Evolutionary conservation across 1,284 basidiomycete genomes (phyloP).

Genomic region (Apiotrichum laibachii): DNA sequence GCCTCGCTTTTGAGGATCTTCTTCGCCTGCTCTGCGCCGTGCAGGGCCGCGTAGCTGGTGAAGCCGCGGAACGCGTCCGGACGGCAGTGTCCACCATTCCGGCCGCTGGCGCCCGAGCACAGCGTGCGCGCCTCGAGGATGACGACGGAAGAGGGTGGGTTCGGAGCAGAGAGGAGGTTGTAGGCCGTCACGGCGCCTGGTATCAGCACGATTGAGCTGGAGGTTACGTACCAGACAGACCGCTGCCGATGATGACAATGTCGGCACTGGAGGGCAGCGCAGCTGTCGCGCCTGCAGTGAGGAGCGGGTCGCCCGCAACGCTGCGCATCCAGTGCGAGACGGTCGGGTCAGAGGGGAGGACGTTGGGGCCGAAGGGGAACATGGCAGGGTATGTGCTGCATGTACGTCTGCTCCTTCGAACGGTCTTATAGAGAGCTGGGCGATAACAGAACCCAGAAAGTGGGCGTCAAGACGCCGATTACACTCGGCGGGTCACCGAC

Average conservation of each 20-base stretch:
- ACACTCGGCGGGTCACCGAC: no score
- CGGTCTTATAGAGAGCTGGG: no score
- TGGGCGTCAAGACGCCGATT: no score
- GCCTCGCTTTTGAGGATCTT: slow-evolving; percentile 28
- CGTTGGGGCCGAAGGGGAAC: background rate
- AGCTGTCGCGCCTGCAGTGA: slow-evolving; percentile 22
- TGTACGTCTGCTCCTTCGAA: no score
- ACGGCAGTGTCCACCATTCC: slow-evolving; percentile 37
- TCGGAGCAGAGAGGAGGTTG: slow-evolving; percentile 19
- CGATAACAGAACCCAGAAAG: no score
- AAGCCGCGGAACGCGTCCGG: slow-evolving; percentile 36
- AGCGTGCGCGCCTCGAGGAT: slow-evolving; percentile 38
- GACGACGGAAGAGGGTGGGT: slow-evolving; percentile 13
- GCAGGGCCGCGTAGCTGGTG: slow-evolving; percentile 18
- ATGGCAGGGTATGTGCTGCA: no score
- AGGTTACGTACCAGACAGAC: slow-evolving; percentile 14
- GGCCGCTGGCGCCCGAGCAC: slow-evolving; percentile 34
- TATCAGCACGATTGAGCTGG: slow-evolving; percentile 1
- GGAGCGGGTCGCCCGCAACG: slow-evolving; percentile 24
- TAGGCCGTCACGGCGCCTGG: slow-evolving; percentile 29
- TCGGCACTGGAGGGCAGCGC: slow-evolving; percentile 27
- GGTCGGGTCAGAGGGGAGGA: background rate
- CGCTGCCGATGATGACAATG: slow-evolving; percentile 36
- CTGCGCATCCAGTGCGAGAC: slow-evolving; percentile 29
- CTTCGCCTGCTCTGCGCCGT: slow-evolving; percentile 27